Evolutionary conservation across 371 early-diverging fungal genomes (phyloP).

Genomic region (Catenaria anguillulae): DNA sequence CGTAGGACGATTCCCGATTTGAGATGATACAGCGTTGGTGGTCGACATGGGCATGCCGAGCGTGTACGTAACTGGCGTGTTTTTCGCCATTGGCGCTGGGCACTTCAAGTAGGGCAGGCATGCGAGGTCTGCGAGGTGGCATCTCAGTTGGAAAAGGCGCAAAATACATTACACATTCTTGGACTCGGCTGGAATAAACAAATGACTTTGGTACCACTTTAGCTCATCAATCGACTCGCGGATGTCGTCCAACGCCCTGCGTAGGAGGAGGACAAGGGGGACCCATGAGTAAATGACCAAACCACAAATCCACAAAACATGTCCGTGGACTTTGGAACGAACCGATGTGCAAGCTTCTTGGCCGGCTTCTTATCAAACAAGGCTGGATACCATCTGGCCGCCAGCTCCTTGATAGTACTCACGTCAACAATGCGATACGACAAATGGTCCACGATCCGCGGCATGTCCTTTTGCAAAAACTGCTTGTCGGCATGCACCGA

Average conservation of each 20-base stretch:
- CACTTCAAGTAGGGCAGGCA: too few relatives aligned
- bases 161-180: too few relatives aligned
- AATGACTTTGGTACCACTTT: background rate
- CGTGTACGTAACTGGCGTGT: too few relatives aligned
- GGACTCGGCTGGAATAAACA: background rate
- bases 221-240: background rate
- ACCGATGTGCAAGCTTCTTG: background rate
- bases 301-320: background rate
- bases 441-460: constrained; percentile 50
- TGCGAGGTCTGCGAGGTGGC: too few relatives aligned
- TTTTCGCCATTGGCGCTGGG: too few relatives aligned
- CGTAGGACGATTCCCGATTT: too few relatives aligned
- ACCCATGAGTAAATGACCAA: background rate
- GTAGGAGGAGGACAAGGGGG: too few relatives aligned
- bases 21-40: too few relatives aligned
- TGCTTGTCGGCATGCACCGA: constrained; percentile 77
- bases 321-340: background rate
- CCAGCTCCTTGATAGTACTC: constrained; percentile 75
- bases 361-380: background rate
- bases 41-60: too few relatives aligned
- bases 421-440: constrained; percentile 87
- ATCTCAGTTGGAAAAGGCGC: too few relatives aligned
- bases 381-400: constrained; percentile 53
- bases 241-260: background rate
- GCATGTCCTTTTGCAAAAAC: constrained; percentile 72